Base-by-base conservation (phyloP, 495 filamentous ascomycete genomes). In the Podospora tetraspora region DNA sequence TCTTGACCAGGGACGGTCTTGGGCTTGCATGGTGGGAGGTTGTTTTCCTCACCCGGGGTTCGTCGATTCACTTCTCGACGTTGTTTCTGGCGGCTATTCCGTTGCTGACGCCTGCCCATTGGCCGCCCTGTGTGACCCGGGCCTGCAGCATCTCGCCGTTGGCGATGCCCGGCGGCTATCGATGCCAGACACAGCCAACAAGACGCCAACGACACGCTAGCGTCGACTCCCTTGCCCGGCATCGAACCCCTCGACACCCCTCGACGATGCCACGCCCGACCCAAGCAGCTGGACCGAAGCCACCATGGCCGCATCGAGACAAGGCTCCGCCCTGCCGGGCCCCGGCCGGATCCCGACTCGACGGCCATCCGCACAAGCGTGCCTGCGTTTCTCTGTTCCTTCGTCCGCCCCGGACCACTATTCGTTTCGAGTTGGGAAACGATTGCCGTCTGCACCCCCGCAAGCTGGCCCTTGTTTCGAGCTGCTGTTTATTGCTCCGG, bases 51-150 rank as follows among this genome's bases (percentile, higher is more conserved):
- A 27, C 21, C 52, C 57, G 57, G 27, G 27, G n/a, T n/a, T 25
- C 34, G 34, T 12, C 34, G 5, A 43, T 43, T 16, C 34, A 43
- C 34, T 43, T 43, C 34, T 43, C 61, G 27, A 62, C 29, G 16
- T 59, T 66, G 65, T 67, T 61, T 67, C 59, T 34, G 66, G 66
- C 66, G 66, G 59, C 61, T 62, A 67, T 62, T n/a, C 9, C 9
- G n/a, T 23, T 24, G n/a, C 23, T 34, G 27, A 34, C 66, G 59
- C 37, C 3, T 12, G 22, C 52, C 24, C 3, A 67, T 67, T 67
- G 59, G 58, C 21, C 34, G 59, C 58, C 11, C 59, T 56, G 59
- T 10, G 59, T 43, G 22, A 32, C 37, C 21, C 34, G 12, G 66
- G 16, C 22, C n/a, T 56, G 16, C 58, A 52, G 59, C 37, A 19